Evolutionary conservation across 129 eudicot genomes (phyloP), one percentile per base, ranked within the genome.

Genomic region (Scalesia atractyloides): DNA sequence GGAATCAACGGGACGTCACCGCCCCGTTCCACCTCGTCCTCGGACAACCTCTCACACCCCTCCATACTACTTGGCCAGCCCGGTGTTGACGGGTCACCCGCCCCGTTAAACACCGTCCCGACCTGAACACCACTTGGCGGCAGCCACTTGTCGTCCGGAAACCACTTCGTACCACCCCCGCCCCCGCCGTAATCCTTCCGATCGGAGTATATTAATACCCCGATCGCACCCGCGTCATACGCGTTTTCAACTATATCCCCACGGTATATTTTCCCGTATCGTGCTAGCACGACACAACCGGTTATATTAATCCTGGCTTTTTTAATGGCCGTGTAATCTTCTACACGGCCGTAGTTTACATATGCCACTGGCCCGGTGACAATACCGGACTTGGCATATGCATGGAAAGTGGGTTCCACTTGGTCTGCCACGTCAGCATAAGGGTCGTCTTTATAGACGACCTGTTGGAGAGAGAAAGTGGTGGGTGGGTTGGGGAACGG

Each of bases 101-200:
- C 80, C 43, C 93, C 93, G 14, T 76, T 86, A 57, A 69, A 91
- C 63, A 91, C 88, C 5, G 97, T 5, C 16, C 96, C 97, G 76
- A 92, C 94, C 84, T 92, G 97, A 9, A 89, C 94, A 5, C 97
- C 97, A 71, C 89, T 86, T 5, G 96, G 96, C 11, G 97, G 97
- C 91, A 92, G 62, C 96, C 97, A 92, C 82, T 52, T 82, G 59
- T 80, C 89, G 41, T 89, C 86, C 6, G 96, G 97, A 72, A 91
- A 91, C 86, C 91, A 85, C 77, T 63, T 79, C 5, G 73, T 79
- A 33, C 34, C 84, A 0, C 80, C 86, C 13, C 84, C 89, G 2
- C 78, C 89, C 2, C 91, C 97, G 7, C 97, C 97, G 37, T 86
- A 92, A 67, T 92, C 97, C 50, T 86, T 89, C 65, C 83, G 80